phyloP scores from a whole-genome alignment of 495 filamentous ascomycete species.

The Bombardia bombarda region DNA sequence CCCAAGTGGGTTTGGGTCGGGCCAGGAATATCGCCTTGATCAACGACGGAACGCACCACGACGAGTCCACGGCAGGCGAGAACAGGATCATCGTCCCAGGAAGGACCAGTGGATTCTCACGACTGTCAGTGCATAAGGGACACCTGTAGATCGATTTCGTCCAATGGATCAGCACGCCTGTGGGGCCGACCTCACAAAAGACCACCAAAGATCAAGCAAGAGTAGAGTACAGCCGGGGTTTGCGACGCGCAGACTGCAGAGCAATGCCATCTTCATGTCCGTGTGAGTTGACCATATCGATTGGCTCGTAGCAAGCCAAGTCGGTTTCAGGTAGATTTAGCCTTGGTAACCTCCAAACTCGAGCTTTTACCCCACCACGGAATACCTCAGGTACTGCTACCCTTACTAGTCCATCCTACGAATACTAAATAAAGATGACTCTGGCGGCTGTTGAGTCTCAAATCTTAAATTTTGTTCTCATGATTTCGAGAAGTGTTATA shows the following conservation, averaged over 20 bases:
- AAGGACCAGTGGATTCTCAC: conserved; percentile 5
- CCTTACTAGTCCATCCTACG: too few relatives aligned
- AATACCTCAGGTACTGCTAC: neutral
- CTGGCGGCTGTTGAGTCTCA: too few relatives aligned
- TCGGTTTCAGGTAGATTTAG: conserved; percentile 26
- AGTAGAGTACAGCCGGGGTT: conserved; percentile 6
- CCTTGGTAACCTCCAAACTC: conserved; percentile 12
- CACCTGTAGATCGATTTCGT: conserved; percentile 12
- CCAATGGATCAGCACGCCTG: conserved; percentile 19
- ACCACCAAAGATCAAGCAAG: neutral
- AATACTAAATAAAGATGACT: too few relatives aligned
- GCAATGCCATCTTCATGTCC: conserved; percentile 17
- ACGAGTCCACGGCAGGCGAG: neutral
- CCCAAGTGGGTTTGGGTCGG: too few relatives aligned
- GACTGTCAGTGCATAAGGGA: conserved; percentile 21
- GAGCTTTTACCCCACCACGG: neutral
- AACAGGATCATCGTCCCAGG: too few relatives aligned
- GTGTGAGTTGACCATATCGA: conserved; percentile 10
- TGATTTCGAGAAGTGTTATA: too few relatives aligned
- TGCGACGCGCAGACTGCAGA: conserved; percentile 6
- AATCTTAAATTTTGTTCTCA: too few relatives aligned
- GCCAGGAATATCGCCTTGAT: too few relatives aligned
- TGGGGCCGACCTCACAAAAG: neutral
- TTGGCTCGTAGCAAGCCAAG: conserved; percentile 19
- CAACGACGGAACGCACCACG: neutral